These are phyloP conservation scores for Larix sibirica DNA, from an alignment of 83 land plant species.

Conservation along the genomic window DNA sequence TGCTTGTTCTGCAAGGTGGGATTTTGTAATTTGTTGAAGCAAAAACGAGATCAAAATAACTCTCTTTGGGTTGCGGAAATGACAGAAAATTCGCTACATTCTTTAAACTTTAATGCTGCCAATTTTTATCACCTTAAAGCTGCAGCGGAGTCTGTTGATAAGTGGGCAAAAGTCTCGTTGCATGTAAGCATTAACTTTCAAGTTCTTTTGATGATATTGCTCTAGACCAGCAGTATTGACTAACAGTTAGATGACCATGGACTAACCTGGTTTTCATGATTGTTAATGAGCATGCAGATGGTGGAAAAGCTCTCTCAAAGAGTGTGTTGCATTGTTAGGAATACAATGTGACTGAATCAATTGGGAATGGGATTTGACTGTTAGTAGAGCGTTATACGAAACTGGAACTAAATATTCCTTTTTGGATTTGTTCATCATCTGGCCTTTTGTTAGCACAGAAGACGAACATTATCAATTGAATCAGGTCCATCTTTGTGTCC, in stretches of 20 bases:
- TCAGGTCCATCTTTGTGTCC: neutral
- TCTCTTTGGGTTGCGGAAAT: conserved; percentile 80
- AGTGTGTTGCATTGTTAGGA: conserved; percentile 34
- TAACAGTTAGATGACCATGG: neutral
- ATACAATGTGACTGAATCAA: neutral
- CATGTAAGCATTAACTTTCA: conserved; percentile 27
- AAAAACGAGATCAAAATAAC: conserved; percentile 57
- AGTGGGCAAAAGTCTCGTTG: conserved; percentile 56
- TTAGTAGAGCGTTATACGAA: neutral
- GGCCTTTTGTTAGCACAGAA: neutral
- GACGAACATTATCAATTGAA: neutral
- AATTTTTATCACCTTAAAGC: conserved; percentile 40
- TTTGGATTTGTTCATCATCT: neutral
- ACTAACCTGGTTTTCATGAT: neutral
- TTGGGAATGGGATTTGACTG: neutral
- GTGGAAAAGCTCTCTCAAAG: conserved; percentile 49
- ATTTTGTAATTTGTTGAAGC: conserved; percentile 69
- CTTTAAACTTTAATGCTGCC: conserved; percentile 26
- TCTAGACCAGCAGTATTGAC: neutral
- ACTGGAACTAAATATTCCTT: neutral
- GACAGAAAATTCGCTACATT: conserved; percentile 53
- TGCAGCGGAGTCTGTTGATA: conserved; percentile 36
- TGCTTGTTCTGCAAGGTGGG: conserved; percentile 46
- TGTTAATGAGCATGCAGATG: conserved; percentile 27
- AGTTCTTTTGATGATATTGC: neutral